Conservation (phyloP, 805 yeast genomes). For the Metschnikowia henanensis region DNA sequence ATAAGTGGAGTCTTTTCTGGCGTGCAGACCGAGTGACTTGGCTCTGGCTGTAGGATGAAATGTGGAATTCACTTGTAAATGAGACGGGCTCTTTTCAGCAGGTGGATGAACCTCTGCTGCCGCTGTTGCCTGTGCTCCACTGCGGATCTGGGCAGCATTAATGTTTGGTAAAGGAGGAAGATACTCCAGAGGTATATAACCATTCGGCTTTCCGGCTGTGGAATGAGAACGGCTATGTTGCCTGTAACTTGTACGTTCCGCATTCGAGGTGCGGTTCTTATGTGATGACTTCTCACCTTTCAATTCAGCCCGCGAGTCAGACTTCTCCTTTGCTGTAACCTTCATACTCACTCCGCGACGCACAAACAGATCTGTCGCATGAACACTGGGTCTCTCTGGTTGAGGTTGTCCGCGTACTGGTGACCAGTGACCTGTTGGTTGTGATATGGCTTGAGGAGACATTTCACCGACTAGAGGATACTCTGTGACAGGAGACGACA, state of each 20-base stretch:
- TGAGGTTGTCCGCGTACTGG: slow-evolving; percentile 12
- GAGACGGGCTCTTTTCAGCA: not conserved
- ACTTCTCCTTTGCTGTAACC: slow-evolving; percentile 57
- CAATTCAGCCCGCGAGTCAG: slow-evolving; percentile 13
- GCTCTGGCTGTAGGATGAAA: slow-evolving; percentile 87
- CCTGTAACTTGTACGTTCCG: slow-evolving; percentile 27
- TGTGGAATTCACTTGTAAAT: slow-evolving; percentile 11
- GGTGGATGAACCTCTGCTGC: not conserved
- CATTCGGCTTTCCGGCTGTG: slow-evolving; percentile 30
- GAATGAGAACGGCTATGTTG: slow-evolving; percentile 29
- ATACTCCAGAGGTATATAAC: slow-evolving; percentile 43
- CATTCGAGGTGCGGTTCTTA: not conserved
- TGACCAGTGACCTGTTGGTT: not conserved
- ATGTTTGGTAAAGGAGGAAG: slow-evolving; percentile 47
- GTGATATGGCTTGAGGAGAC: slow-evolving; percentile 1
- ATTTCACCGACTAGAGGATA: not conserved
- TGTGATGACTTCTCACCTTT: not conserved
- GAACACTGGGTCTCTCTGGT: not conserved
- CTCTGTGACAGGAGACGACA: slow-evolving; percentile 3
- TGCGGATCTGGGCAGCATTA: slow-evolving; percentile 27
- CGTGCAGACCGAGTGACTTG: slow-evolving; percentile 78
- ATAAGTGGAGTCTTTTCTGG: slow-evolving; percentile 56
- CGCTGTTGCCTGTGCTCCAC: slow-evolving; percentile 18
- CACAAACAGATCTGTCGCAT: slow-evolving; percentile 38
- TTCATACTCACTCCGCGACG: slow-evolving; percentile 64